Conservation (phyloP, 495 filamentous ascomycete species). For the Talaromyces wortmannii region DNA sequence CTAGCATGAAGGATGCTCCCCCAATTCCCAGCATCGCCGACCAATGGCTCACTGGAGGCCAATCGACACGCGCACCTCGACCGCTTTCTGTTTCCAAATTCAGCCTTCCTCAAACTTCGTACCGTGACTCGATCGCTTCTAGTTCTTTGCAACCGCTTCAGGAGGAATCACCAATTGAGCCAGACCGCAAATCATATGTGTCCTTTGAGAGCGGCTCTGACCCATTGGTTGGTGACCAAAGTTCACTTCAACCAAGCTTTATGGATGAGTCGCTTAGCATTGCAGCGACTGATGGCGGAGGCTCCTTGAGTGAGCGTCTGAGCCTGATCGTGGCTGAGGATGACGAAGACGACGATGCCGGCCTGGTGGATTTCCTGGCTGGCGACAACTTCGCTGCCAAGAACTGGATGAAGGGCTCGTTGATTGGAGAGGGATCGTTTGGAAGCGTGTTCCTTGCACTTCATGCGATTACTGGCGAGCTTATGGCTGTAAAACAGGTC, state of each 20-base stretch:
- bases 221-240: slow-evolving; percentile 68
- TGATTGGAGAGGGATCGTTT: slow-evolving; percentile 96
- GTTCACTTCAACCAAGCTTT: slow-evolving; percentile 61
- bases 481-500: slow-evolving; percentile 98
- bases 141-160: slow-evolving; percentile 83
- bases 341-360: slow-evolving; percentile 78
- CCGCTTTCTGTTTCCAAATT: slow-evolving; percentile 59
- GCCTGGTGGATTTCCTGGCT: slow-evolving; percentile 74
- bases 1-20: slow-evolving; percentile 73
- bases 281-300: slow-evolving; percentile 55
- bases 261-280: slow-evolving; percentile 73
- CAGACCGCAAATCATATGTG: slow-evolving; percentile 91
- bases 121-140: slow-evolving; percentile 80
- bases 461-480: slow-evolving; percentile 94
- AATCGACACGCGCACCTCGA: slow-evolving; percentile 37
- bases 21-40: slow-evolving; percentile 96
- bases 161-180: slow-evolving; percentile 85
- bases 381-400: slow-evolving; percentile 91
- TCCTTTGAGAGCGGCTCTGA: slow-evolving; percentile 86
- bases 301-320: slow-evolving; percentile 62
- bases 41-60: slow-evolving; percentile 65
- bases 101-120: slow-evolving; percentile 51
- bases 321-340: slow-evolving; percentile 61
- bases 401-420: slow-evolving; percentile 97
- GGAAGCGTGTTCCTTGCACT: slow-evolving; percentile 94